Percentiles rank a stretch among this genome's conserved stretches.
phyloP scores from a whole-genome alignment of 768 basidiomycete genomes.

The Botryobasidium botryosum region DNA sequence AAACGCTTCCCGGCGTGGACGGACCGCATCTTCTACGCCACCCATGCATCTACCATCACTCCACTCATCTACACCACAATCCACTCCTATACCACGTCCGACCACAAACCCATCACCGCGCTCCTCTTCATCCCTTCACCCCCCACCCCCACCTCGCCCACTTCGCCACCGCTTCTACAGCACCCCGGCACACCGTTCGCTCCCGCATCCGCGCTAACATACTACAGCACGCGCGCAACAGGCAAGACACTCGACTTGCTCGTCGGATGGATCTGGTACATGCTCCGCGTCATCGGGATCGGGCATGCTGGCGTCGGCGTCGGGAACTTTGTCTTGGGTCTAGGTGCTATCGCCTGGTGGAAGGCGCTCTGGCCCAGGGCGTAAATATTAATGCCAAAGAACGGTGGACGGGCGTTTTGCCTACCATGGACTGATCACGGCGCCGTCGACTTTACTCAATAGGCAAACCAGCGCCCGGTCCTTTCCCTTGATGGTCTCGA shows the following conservation, averaged over 20 bases:
- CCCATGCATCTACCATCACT: conserved; percentile 41
- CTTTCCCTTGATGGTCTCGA: no score
- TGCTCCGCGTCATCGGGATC: conserved; percentile 56
- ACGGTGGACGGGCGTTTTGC: no score
- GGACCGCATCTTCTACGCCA: conserved; percentile 77
- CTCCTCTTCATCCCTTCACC: conserved; percentile 39
- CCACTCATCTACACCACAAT: conserved; percentile 65
- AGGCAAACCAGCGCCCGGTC: no score
- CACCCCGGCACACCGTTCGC: conserved; percentile 27
- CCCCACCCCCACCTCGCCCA: conserved; percentile 14
- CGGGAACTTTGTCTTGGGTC: conserved; percentile 53
- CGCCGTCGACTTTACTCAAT: no score
- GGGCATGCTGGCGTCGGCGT: conserved; percentile 55
- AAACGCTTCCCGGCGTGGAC: conserved; percentile 83
- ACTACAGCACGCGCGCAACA: conserved; percentile 24
- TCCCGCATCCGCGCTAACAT: no score
- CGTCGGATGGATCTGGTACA: conserved; percentile 66
- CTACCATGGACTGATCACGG: no score
- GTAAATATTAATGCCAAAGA: no score
- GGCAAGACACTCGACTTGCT: conserved; percentile 56
- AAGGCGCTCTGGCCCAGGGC: conserved; percentile 6
- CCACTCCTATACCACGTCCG: conserved; percentile 73
- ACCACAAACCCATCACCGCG: conserved; percentile 86
- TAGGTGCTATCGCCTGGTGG: conserved; percentile 18
- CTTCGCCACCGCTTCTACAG: conserved; percentile 17